Base-by-base conservation (phyloP, 139 green algal genomes). In the Chlamydomonas urium region DNA sequence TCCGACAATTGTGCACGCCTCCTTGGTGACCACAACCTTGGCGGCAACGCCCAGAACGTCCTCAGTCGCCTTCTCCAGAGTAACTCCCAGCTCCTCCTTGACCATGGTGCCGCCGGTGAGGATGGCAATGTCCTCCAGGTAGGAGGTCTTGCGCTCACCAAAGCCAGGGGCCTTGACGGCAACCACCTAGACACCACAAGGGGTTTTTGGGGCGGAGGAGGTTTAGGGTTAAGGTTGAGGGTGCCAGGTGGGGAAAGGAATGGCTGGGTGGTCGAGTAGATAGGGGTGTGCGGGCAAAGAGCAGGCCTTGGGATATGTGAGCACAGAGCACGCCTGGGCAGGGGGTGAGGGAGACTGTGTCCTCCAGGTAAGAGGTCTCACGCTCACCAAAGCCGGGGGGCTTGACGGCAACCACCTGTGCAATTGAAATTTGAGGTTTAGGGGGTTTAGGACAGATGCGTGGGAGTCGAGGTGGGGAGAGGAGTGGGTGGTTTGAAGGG, bases 111-210 rank as follows among this genome's bases (percentile, higher is more conserved):
- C 91, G 69, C 93, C 96, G 0, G 96, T 99, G 32, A 99, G 82
- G 82, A 98, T 97, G 80, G 96, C 93, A 83, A 99, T 98, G 86
- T 99, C 96, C 82, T 99, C 95, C 71, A 99, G 89, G 89, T 99
- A 99, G 74, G 85, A 89, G 58, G 82, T 94, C 87, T 98, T 98
- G 81, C 96, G 92, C 87, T 99, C 96, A 45, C 96, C 96, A 81
- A 99, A 99, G 48, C 96, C 96, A 38, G 96, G 96, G 21, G 96
- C 96, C 89, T 99, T 99, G 71, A 86, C 81, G 33, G 71, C 73
- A 47, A 86, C 81, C 56, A 88, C 81, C 80, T 87, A n/a, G n/a
- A n/a, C n/a, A n/a, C n/a, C n/a, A n/a, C n/a, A n/a, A 72, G 24
- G n/a, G n/a, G n/a, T n/a, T n/a, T n/a, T n/a, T n/a, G n/a, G n/a